Conservation (phyloP, 148 eudicot genomes). For the Fagopyrum esculentum region DNA sequence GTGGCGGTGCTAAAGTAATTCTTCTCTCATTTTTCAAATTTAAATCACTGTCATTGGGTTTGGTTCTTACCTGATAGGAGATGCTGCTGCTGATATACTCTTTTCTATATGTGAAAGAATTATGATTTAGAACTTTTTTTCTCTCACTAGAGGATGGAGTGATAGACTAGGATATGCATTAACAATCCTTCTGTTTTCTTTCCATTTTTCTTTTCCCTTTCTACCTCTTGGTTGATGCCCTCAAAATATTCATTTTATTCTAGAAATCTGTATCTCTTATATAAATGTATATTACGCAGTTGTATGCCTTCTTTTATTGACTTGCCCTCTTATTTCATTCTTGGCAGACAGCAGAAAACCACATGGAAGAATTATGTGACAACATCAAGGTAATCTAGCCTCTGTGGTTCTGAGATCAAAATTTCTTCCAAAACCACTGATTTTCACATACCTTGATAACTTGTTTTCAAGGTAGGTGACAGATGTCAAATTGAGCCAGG, state of each 20-base stretch:
- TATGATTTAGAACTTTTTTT: background rate
- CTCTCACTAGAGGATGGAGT: background rate
- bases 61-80: background rate
- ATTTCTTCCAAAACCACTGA: background rate
- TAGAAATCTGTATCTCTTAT: background rate
- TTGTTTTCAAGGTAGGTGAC: slow-evolving; percentile 64
- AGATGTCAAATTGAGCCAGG: slow-evolving; percentile 97
- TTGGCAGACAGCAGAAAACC: slow-evolving; percentile 44
- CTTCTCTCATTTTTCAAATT: background rate
- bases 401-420: background rate
- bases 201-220: background rate
- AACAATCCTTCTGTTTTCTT: background rate
- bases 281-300: background rate
- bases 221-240: background rate
- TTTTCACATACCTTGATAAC: background rate
- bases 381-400: slow-evolving; percentile 62
- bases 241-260: background rate
- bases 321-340: background rate
- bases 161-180: background rate
- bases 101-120: background rate
- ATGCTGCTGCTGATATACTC: background rate
- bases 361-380: slow-evolving; percentile 70
- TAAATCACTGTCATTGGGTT: background rate
- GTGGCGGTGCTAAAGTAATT: slow-evolving; percentile 51
- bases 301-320: background rate